Percentiles rank a stretch among this genome's conserved stretches.
Conservation (phyloP, 805 yeast genomes). For the Kazachstania taianensis region DNA sequence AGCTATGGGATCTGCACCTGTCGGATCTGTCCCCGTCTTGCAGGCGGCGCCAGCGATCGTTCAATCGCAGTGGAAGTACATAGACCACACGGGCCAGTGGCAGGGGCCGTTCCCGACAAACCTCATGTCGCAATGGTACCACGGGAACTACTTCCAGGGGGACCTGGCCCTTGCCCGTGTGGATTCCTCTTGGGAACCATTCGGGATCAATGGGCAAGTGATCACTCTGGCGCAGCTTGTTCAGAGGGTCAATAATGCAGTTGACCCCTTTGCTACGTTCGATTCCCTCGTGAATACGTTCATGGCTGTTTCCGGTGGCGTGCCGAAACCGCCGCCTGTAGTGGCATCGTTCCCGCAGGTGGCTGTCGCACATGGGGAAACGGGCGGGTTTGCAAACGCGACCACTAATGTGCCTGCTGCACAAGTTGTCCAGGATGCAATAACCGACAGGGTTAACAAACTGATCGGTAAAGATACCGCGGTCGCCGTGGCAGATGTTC, state of each 20-base stretch:
- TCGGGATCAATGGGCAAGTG: slow-evolving; percentile 19
- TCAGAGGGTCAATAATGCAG: slow-evolving; percentile 15
- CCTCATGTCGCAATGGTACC: slow-evolving; percentile 74
- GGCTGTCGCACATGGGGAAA: too few relatives aligned
- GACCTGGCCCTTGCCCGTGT: slow-evolving; percentile 48
- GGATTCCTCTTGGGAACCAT: slow-evolving; percentile 19
- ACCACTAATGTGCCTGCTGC: background rate
- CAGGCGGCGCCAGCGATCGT: background rate
- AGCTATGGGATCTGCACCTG: background rate
- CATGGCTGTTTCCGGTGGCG: background rate
- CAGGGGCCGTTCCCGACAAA: slow-evolving; percentile 82
- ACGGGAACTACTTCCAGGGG: slow-evolving; percentile 49
- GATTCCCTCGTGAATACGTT: slow-evolving; percentile 9
- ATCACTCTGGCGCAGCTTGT: slow-evolving; percentile 20
- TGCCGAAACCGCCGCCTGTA: background rate
- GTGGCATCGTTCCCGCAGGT: background rate
- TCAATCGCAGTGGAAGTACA: slow-evolving; percentile 58
- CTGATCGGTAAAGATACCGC: background rate
- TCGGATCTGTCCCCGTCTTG: background rate
- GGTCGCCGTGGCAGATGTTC: slow-evolving; percentile 8
- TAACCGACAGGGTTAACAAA: background rate
- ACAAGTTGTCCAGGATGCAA: background rate
- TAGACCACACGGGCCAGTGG: slow-evolving; percentile 56
- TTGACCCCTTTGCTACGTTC: slow-evolving; percentile 21
- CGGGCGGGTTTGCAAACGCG: background rate